Base-by-base conservation (phyloP, 1,284 basidiomycete species). In the Cryptococcus sp. region DNA sequence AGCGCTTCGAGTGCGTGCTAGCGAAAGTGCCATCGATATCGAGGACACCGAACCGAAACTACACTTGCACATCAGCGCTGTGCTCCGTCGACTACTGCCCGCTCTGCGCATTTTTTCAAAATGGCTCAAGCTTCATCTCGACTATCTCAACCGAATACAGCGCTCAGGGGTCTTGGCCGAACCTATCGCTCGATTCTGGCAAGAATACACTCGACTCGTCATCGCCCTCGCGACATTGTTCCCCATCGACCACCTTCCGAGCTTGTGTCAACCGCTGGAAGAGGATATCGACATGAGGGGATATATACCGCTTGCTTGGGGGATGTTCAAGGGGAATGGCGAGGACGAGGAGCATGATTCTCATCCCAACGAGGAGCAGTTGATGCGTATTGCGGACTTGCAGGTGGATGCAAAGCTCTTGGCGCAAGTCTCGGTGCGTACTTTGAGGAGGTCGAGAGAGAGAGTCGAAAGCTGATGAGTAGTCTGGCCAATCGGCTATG, bases 331-430 rank as follows among this genome's bases (percentile, higher is more conserved):
- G 41, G 46, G 23, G 37, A 35, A 43, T 31, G 58, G 55, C 11
- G 62, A 56, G 18, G 52, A 48, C 24, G 54, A 31, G 34, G 48
- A 49, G 18, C 52, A 58, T 24, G 56, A 46, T 16, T 83, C 85
- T 7, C 93, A 95, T 74, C 93, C 93, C 2, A 97, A 95, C 59
- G 91, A 90, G 59, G 90, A 93, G 75, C 87, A 93, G 62, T 75
- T 97, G 42, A 94, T 95, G 89, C 80, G 94, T 51, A 87, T 97
- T 47, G 78, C 81, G 26, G 93, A 97, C 69, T 74, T 97, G 41
- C 76, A 93, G 45, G 76, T 79, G 23, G 92, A 97, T 62, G 86
- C 85, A 1, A 79, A 77, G 51, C 48, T 73, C 44, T 56, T 74
- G 23, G 53, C 62, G 45, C 65, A 68, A 45, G 53, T 52, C 16